Base-by-base conservation (phyloP, 1,284 basidiomycete genomes). In the Rhodotorula mucilaginosa region DNA sequence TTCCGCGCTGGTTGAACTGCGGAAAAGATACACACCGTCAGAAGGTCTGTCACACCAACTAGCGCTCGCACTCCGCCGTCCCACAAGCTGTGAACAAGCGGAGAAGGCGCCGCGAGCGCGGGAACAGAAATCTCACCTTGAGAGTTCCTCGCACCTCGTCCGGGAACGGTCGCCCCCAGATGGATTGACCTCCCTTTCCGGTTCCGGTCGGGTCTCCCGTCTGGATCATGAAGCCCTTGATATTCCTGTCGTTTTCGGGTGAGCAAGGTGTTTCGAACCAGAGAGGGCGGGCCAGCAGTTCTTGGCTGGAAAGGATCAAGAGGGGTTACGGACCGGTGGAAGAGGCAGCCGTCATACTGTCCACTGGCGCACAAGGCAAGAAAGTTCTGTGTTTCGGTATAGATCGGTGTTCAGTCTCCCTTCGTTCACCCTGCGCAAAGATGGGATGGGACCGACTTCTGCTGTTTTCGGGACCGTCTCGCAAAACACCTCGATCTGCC, bases 401-500 rank as follows among this genome's bases (percentile, higher is more conserved):
- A 34, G 16, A 12, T 19, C 56, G 21, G 31, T 31, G 16, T 31
- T 44, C 23, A 3, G 23, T 26, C 23, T 59, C 44, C 47, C n/a
- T n/a, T 15, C 2, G 23, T 15, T 16, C 23, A 12, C 23, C 5
- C 15, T 26, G 46, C 39, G 26, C 21, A 46, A 61, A n/a, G n/a
- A n/a, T n/a, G n/a, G n/a, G n/a, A n/a, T 16, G 34, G 34, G 12
- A 79, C 83, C 29, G 75, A 92, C 93, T 85, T 99, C 95, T 73
- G 95, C 93, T 26, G 94, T 86, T 79, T 93, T 91, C 19, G 96
- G 96, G 23, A 93, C 91, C 13, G 93, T 88, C 81, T 99, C 96
- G 82, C 96, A 98, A 83, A 98, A 99, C 34, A 99, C 82, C 82
- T 99, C 96, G 75, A 98, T 89, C 93, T 97, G 79, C 60, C 60